Evolutionary conservation across 306 rosid genomes (phyloP).

Genomic region (Vigna unguiculata): DNA sequence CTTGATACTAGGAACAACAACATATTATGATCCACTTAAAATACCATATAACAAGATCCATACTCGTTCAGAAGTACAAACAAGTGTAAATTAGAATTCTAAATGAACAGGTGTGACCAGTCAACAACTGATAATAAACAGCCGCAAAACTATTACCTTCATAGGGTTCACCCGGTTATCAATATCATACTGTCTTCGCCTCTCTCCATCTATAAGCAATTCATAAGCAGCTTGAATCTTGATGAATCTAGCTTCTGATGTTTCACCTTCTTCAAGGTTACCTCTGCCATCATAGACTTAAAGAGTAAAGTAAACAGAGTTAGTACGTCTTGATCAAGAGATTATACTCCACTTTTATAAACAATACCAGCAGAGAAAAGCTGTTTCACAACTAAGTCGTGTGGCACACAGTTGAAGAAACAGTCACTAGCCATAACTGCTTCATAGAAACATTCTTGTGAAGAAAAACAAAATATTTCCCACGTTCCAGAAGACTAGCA

Average conservation of each 20-base stretch:
- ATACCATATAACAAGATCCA: constrained; percentile 9
- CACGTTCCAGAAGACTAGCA: constrained; percentile 31
- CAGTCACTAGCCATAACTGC: constrained; percentile 5
- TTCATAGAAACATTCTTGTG: background rate
- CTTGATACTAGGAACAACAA: constrained; percentile 4
- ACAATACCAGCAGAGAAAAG: constrained; percentile 20
- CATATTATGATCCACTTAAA: constrained; percentile 3
- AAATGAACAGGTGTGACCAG: background rate
- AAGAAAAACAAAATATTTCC: constrained; percentile 7
- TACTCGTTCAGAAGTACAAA: background rate
- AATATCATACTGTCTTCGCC: constrained; percentile 74
- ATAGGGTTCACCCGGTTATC: constrained; percentile 86
- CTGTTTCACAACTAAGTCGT: constrained; percentile 24
- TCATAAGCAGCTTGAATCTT: constrained; percentile 99
- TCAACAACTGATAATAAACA: constrained; percentile 12
- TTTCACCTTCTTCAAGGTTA: constrained; percentile 92
- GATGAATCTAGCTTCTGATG: constrained; percentile 91
- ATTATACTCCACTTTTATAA: constrained; percentile 28
- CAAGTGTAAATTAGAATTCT: background rate
- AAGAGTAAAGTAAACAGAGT: constrained; percentile 39
- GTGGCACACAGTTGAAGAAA: constrained; percentile 11
- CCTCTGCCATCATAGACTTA: constrained; percentile 91
- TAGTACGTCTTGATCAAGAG: constrained; percentile 20
- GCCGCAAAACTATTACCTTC: constrained; percentile 69
- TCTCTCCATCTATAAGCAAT: constrained; percentile 73